phyloP scores from a whole-genome alignment of 2,329 filamentous ascomycete species.

The Pestalotiopsis sp. region DNA sequence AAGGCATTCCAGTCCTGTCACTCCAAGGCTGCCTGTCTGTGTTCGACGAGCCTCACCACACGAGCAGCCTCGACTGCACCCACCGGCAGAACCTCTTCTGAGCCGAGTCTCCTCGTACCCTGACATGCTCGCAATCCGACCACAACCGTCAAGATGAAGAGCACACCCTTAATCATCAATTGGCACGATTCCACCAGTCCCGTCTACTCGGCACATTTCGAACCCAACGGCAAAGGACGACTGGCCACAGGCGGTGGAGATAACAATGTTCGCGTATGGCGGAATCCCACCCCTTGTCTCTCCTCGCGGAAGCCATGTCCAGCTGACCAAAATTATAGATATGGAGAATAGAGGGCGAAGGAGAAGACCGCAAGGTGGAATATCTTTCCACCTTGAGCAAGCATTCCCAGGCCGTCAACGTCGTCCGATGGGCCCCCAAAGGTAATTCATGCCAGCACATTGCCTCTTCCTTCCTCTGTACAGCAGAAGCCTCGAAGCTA shows the following conservation, averaged over 20 bases:
- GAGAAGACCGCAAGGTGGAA: conserved; percentile 85
- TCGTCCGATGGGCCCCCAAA: conserved; percentile 93
- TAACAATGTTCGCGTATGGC: conserved; percentile 81
- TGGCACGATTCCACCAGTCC: conserved; percentile 98
- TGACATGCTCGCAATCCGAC: conserved; percentile 21
- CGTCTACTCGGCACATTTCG: conserved; percentile 97
- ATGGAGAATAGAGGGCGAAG: conserved; percentile 86
- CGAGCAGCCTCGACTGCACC: conserved; percentile 1
- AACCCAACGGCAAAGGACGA: conserved; percentile 87
- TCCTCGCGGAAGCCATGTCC: too few species aligned
- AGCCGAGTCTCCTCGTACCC: background rate
- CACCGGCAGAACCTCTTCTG: background rate
- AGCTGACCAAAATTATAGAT: conserved; percentile 38
- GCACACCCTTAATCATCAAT: conserved; percentile 92
- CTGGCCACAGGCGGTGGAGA: conserved; percentile 94
- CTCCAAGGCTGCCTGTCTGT: background rate
- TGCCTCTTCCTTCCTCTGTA: background rate
- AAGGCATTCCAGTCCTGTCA: background rate
- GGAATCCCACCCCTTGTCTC: conserved; percentile 37
- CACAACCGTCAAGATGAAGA: conserved; percentile 74
- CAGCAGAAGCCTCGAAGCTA: background rate
- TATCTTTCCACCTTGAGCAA: conserved; percentile 91
- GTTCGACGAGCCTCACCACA: background rate
- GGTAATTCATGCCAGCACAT: conserved; percentile 56
- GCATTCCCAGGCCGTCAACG: conserved; percentile 97